Base-by-base conservation (phyloP, 2,329 filamentous ascomycete genomes). In the Pyrenochaeta sp. region DNA sequence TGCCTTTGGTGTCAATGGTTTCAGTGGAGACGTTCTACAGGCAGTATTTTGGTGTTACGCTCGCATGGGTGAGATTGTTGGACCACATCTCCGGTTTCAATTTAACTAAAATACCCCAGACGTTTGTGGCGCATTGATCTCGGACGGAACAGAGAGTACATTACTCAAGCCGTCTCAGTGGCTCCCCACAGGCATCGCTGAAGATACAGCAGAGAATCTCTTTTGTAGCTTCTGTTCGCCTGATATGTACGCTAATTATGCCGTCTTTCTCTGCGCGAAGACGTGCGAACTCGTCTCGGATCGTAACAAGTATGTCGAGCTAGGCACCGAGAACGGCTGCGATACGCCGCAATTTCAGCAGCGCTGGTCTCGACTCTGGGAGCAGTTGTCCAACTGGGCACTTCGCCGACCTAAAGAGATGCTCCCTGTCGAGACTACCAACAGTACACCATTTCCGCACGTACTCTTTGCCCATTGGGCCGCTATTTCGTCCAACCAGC, bases 41-140 rank as follows among this genome's bases (percentile, higher is more conserved):
- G 81, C 82, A 1, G 66, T 84, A 0, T 84, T 84, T 52, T 84
- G 82, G 82, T 83, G 80, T 49, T 84, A 83, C 66, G 81, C 81
- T 0, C 75, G 81, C 7, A 84, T 84, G 81, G 81, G 73, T 76
- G 51, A 42, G 60, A 54, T 7, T 21, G 4, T 20, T 17, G 7
- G 14, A 11, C n/a, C 2, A 30, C 7, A 21, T 5, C 9, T 4
- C 20, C 10, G 36, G 1, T 23, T 32, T 1, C 15, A 9, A n/a
- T 15, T 39, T 23, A 18, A 35, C 35, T 29, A 18, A 45, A 42
- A 20, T 20, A 12, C 7, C 30, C 14, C 29, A 77, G 76, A 83
- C 58, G 78, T 83, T 20, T 83, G 80, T 48, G 81, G 82, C n/a
- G 81, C 80, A 0, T 72, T 84, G 5, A 82, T 84, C 7, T 82